A percentile compares a stretch with the other conserved stretches of the same genome.
These are phyloP conservation scores for Graphilbum fragrans DNA, from an alignment of 2,329 filamentous ascomycete species.

Conservation along the genomic window DNA sequence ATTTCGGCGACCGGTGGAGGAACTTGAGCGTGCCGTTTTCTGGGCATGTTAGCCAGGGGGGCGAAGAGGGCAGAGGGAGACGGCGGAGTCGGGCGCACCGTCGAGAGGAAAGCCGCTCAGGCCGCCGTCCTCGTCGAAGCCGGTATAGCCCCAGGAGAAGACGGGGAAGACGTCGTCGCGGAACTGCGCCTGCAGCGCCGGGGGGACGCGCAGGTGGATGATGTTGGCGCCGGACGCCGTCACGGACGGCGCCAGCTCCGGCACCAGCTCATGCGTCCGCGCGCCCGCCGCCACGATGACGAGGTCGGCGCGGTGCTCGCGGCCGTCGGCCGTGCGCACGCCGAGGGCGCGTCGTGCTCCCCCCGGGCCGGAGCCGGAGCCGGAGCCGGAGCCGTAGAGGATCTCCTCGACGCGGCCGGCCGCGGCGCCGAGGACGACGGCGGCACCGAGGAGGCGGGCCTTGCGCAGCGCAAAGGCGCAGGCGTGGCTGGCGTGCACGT, in stretches of 20 bases:
- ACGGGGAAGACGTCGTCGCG: not conserved
- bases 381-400: not conserved
- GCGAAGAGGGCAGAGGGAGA: not conserved
- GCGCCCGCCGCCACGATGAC: conserved; percentile 2
- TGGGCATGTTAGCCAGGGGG: not conserved
- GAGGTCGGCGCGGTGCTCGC: not conserved
- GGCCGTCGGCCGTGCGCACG: conserved; percentile 1
- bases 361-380: not conserved
- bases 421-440: not conserved
- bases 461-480: not conserved
- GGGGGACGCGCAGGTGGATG: not conserved
- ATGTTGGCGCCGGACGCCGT: conserved; percentile 1
- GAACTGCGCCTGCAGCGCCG: not conserved
- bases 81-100: not conserved
- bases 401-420: not conserved
- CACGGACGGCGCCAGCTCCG: not conserved
- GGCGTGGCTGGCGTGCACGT: conserved; percentile 1
- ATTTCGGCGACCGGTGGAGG: not conserved
- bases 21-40: conserved; percentile 1
- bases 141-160: conserved; percentile 1
- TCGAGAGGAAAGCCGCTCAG: conserved; percentile 1
- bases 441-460: not conserved
- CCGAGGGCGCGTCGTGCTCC: not conserved
- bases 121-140: not conserved
- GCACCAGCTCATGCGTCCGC: not conserved